Evolutionary conservation across 257 asterid genomes (phyloP).

Genomic region (Echites panduratus): DNA sequence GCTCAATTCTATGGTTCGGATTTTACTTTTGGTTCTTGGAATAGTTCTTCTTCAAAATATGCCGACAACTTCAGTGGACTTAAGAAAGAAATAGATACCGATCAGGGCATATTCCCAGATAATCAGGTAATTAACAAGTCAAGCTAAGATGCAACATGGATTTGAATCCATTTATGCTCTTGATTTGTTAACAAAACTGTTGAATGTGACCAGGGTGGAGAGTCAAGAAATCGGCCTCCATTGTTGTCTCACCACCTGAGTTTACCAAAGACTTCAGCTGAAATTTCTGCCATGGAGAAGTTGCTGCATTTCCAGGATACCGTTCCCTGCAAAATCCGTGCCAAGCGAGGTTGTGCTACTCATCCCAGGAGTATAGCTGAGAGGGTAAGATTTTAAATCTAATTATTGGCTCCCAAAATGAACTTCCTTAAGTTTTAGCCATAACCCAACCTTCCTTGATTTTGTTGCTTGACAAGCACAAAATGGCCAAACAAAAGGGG

Average conservation of each 20-base stretch:
- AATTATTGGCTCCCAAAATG: neutral
- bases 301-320: slow-evolving; percentile 58
- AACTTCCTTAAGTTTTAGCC: neutral
- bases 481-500: neutral
- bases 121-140: slow-evolving; percentile 31
- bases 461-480: neutral
- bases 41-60: slow-evolving; percentile 44
- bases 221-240: slow-evolving; percentile 35
- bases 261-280: slow-evolving; percentile 55
- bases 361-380: slow-evolving; percentile 97
- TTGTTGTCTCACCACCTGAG: slow-evolving; percentile 59
- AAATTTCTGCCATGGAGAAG: slow-evolving; percentile 56
- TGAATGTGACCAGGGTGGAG: slow-evolving; percentile 33
- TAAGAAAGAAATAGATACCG: slow-evolving; percentile 57
- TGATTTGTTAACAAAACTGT: neutral
- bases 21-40: slow-evolving; percentile 49
- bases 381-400: slow-evolving; percentile 44
- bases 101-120: slow-evolving; percentile 26
- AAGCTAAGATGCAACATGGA: neutral
- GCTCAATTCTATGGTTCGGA: slow-evolving; percentile 35
- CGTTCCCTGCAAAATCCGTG: slow-evolving; percentile 77
- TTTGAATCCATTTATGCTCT: neutral
- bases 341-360: slow-evolving; percentile 94
- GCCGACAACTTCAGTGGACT: slow-evolving; percentile 37
- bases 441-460: neutral